Percentiles rank a stretch among this genome's conserved stretches.
Conservation (phyloP, 2,329 filamentous ascomycete species). For the Phyllosticta citribraziliensis region DNA sequence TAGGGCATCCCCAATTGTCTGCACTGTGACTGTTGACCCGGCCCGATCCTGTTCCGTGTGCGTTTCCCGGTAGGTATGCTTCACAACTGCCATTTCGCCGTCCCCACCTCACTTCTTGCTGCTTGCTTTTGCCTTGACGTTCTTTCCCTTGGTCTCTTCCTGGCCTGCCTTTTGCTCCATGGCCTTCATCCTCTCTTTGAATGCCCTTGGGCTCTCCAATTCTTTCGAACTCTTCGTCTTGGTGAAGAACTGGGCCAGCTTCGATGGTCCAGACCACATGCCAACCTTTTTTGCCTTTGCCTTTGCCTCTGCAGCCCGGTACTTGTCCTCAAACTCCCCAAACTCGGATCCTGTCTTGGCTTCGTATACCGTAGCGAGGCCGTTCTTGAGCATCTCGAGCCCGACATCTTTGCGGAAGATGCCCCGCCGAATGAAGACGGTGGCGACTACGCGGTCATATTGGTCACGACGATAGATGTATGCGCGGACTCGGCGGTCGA, state of each 20-base stretch:
- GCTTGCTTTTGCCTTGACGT: not conserved
- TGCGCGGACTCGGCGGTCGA: slow-evolving; percentile 65
- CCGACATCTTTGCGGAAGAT: slow-evolving; percentile 72
- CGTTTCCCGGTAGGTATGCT: not conserved
- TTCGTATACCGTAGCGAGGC: slow-evolving; percentile 86
- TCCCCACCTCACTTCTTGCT: not conserved
- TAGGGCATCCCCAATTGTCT: not conserved
- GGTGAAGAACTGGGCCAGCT: slow-evolving; percentile 35
- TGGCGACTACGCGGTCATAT: slow-evolving; percentile 83
- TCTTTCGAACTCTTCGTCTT: slow-evolving; percentile 35
- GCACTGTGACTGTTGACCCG: not conserved
- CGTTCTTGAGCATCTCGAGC: slow-evolving; percentile 75
- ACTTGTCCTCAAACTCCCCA: slow-evolving; percentile 54
- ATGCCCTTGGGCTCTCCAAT: slow-evolving; percentile 76
- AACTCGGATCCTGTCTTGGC: slow-evolving; percentile 85
- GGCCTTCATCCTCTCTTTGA: slow-evolving; percentile 55
- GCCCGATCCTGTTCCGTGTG: not conserved
- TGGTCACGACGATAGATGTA: slow-evolving; percentile 79
- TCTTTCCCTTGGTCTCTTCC: slow-evolving; percentile 10
- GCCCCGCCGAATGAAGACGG: slow-evolving; percentile 62
- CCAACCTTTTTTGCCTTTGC: slow-evolving; percentile 33
- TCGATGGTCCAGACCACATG: slow-evolving; percentile 55
- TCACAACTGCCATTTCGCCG: not conserved
- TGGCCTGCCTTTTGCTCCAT: slow-evolving; percentile 29
- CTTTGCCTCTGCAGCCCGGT: slow-evolving; percentile 54